Evolutionary conservation across 2,329 filamentous ascomycete genomes (phyloP).

Genomic region (Lachnellula willkommii): DNA sequence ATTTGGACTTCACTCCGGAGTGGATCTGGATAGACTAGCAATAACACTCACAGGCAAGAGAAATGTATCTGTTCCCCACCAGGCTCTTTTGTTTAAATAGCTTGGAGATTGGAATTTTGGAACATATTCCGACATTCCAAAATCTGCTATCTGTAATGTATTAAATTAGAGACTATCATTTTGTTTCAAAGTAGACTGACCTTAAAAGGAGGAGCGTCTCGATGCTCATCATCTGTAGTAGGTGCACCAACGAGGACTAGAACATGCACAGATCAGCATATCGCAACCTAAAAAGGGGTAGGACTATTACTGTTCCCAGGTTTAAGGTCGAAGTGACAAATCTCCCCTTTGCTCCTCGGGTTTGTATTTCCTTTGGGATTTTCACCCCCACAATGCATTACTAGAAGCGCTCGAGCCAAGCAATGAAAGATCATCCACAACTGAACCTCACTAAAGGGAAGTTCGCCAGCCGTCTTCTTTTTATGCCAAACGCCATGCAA

Average conservation of each 20-base stretch:
- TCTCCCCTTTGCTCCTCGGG: constrained; percentile 4
- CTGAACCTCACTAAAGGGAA: neutral
- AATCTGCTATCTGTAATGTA: constrained; percentile 4
- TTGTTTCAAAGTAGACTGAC: neutral
- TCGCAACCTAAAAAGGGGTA: neutral
- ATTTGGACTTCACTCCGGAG: neutral
- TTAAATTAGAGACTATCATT: neutral
- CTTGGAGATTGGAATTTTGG: neutral
- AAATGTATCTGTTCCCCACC: neutral
- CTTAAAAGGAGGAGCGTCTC: neutral
- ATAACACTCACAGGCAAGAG: neutral
- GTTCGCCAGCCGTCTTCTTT: neutral
- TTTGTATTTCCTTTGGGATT: neutral
- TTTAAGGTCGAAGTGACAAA: constrained; percentile 13
- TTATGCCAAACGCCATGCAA: neutral
- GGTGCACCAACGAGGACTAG: constrained; percentile 4
- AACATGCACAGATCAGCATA: neutral
- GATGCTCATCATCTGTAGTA: constrained; percentile 4
- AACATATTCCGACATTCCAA: constrained; percentile 4
- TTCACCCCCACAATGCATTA: constrained; percentile 1
- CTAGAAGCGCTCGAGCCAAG: constrained; percentile 2
- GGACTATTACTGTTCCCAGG: constrained; percentile 5
- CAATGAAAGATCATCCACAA: constrained; percentile 9
- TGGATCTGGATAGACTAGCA: neutral
- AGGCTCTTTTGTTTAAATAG: neutral